phyloP scores from a whole-genome alignment of 2,329 filamentous ascomycete species.

The Aspergillus novoparasiticus region DNA sequence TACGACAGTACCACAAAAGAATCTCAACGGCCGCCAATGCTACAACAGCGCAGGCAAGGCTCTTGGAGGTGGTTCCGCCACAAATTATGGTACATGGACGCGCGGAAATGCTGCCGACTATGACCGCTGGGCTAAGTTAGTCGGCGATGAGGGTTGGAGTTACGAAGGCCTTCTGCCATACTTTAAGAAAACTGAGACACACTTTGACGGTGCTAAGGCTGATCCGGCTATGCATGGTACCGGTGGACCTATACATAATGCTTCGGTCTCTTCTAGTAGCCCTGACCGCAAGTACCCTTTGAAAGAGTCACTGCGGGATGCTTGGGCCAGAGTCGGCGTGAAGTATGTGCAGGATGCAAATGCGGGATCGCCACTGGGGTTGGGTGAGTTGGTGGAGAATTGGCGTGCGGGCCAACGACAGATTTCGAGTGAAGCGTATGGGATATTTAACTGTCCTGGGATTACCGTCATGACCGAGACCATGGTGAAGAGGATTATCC shows the following conservation, averaged over 20 bases:
- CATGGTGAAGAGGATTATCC: constrained; percentile 16
- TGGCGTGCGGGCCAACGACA: constrained; percentile 30
- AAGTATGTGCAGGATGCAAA: constrained; percentile 28
- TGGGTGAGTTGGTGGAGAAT: constrained; percentile 34
- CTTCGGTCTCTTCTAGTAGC: constrained; percentile 20
- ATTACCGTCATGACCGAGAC: constrained; percentile 26
- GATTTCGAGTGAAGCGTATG: constrained; percentile 29
- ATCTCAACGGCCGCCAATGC: constrained; percentile 27
- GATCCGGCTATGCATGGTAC: constrained; percentile 29
- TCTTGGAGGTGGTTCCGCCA: constrained; percentile 45
- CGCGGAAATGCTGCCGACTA: constrained; percentile 50
- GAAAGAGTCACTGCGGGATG: constrained; percentile 34
- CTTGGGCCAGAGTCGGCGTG: constrained; percentile 43
- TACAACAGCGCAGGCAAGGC: constrained; percentile 41
- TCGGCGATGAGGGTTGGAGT: constrained; percentile 49
- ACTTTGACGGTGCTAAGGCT: constrained; percentile 22
- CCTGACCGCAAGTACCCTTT: constrained; percentile 42
- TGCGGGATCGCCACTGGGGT: constrained; percentile 30
- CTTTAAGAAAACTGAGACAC: constrained; percentile 44
- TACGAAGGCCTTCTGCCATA: constrained; percentile 52
- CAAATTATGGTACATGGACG: constrained; percentile 48
- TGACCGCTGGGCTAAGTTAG: constrained; percentile 48
- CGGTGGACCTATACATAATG: constrained; percentile 30
- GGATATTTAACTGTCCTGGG: constrained; percentile 12
- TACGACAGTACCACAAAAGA: constrained; percentile 32